These are phyloP conservation scores for Podaxis rugospora DNA, from an alignment of 768 basidiomycete genomes.

Conservation along the genomic window DNA sequence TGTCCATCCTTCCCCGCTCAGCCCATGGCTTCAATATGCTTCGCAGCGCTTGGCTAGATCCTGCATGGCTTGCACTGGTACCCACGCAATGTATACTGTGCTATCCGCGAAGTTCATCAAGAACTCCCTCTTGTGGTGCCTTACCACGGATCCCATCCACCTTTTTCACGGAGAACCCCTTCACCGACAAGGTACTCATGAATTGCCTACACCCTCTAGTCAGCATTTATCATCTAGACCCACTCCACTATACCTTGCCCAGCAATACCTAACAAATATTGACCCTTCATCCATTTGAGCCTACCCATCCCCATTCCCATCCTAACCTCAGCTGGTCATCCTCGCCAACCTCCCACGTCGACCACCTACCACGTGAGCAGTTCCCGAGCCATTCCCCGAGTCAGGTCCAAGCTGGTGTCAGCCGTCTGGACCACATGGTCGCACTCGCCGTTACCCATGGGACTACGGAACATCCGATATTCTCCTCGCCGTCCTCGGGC, in stretches of 20 bases:
- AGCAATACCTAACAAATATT: background rate
- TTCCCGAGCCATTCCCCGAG: slow-evolving; percentile 14
- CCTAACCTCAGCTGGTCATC: background rate
- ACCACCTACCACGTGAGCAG: slow-evolving; percentile 6
- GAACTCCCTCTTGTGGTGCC: too few species aligned
- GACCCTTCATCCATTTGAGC: background rate
- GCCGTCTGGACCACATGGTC: background rate
- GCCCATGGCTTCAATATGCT: slow-evolving; percentile 7
- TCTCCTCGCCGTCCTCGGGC: slow-evolving; percentile 10
- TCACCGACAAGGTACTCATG: background rate
- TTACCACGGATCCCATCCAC: too few species aligned
- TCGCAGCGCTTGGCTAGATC: background rate
- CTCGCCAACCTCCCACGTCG: background rate
- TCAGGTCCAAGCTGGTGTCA: background rate
- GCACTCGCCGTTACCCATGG: background rate
- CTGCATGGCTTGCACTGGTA: too few species aligned
- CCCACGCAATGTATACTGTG: too few species aligned
- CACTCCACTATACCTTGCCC: background rate
- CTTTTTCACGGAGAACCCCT: too few species aligned
- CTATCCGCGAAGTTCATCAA: too few species aligned
- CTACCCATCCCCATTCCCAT: background rate
- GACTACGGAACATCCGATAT: background rate
- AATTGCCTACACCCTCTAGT: background rate
- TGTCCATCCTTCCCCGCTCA: background rate
- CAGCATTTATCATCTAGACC: background rate